These are phyloP conservation scores for Murraya paniculata DNA, from an alignment of 345 rosid species.

Conservation along the genomic window DNA sequence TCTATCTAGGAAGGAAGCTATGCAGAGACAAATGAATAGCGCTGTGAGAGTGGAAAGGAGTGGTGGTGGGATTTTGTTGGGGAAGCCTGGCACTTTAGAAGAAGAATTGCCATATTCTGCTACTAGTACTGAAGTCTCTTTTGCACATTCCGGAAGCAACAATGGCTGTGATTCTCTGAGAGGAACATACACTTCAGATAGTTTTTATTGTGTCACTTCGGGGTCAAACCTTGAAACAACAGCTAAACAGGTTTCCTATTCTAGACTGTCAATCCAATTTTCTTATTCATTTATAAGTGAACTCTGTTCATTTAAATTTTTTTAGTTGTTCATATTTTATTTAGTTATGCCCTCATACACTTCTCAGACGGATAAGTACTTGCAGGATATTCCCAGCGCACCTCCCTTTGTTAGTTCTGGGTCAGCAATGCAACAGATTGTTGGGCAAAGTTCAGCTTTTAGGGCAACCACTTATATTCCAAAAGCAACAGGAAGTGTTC, in stretches of 20 bases:
- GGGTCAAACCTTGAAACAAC: slow-evolving; percentile 20
- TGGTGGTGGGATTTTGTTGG: too few species aligned
- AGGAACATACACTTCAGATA: slow-evolving; percentile 37
- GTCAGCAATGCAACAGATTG: slow-evolving; percentile 34
- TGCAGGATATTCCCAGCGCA: slow-evolving; percentile 64
- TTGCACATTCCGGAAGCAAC: slow-evolving; percentile 36
- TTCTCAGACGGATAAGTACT: slow-evolving; percentile 12
- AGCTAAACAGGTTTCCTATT: slow-evolving; percentile 30
- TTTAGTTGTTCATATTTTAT: background rate
- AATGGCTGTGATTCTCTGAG: slow-evolving; percentile 30
- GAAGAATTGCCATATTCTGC: slow-evolving; percentile 61
- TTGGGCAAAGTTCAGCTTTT: slow-evolving; percentile 23
- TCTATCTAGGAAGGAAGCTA: too few species aligned
- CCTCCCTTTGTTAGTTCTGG: slow-evolving; percentile 41
- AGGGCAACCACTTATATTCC: slow-evolving; percentile 10
- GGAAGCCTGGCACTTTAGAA: slow-evolving; percentile 21
- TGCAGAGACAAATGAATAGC: too few species aligned
- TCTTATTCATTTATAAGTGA: background rate
- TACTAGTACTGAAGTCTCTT: slow-evolving; percentile 61
- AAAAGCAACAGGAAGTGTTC: slow-evolving; percentile 8
- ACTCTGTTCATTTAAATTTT: background rate
- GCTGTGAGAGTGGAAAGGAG: too few species aligned
- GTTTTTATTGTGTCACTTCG: slow-evolving; percentile 40
- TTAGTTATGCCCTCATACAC: background rate
- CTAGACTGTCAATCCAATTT: background rate